Base-by-base conservation (phyloP, 1,284 basidiomycete genomes). In the Rhodotorula sp. region DNA sequence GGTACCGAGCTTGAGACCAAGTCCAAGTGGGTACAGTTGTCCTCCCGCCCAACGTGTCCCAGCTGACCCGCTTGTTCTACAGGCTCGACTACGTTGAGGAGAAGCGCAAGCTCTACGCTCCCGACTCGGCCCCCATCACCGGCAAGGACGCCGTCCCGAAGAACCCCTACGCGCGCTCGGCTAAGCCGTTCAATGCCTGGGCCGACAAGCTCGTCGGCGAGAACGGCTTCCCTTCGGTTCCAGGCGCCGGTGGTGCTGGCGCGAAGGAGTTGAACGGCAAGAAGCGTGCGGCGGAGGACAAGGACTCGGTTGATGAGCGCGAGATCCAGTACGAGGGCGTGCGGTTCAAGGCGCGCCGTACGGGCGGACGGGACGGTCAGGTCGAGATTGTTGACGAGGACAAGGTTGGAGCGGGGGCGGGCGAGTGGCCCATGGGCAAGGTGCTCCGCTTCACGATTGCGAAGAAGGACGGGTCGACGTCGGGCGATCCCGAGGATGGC, bases 131-230 rank as follows among this genome's bases (percentile, higher is more conserved):
- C 82, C 56, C 80, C 84, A 73, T 84, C 85, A 71, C 57, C 22
- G 56, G 72, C 62, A 85, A 85, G 70, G 85, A 87, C 48, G 80
- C 82, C 47, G 79, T 82, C 53, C 82, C 83, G 44, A 83, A 84
- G 55, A 66, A 74, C 59, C 76, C 72, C 34, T 70, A 73, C 70
- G 78, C 81, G 72, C 71, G 70, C 44, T 86, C 86, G 36, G 95
- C 94, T 84, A 92, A 96, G 80, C 94, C 94, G 3, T 98, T 97
- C 85, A 86, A 85, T 72, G 90, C 92, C 78, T 88, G 90, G 86
- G 87, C 83, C 57, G 82, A 79, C 66, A 82, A 83, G 66, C 77
- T 66, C 79, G 78, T 68, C 62, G 69, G 30, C 55, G 70, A 52
- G 22, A 74, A 78, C 47, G 76, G 76, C 24, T 78, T 80, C 39